phyloP scores from a whole-genome alignment of 139 green algal genomes.

The Zygnema cylindricum region DNA sequence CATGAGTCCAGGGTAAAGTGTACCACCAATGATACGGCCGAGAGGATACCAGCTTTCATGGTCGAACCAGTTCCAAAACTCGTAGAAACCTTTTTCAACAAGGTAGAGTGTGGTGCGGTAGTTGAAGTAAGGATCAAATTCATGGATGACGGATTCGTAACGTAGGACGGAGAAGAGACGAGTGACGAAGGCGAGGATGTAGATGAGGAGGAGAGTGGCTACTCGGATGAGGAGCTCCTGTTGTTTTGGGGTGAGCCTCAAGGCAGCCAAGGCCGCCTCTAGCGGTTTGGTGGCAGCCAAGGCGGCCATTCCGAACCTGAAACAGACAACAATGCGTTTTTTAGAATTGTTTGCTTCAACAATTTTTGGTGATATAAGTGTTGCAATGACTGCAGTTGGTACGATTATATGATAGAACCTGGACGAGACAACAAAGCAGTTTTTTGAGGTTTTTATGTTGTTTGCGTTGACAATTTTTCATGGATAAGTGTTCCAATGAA shows the following conservation, averaged over 20 bases:
- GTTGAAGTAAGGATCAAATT: slow-evolving; percentile 84
- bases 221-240: slow-evolving; percentile 71
- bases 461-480: no score
- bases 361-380: background rate
- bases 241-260: slow-evolving; percentile 48
- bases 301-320: background rate
- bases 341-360: background rate
- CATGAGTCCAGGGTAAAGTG: slow-evolving; percentile 80
- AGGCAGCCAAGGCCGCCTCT: background rate
- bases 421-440: background rate
- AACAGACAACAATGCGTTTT: background rate
- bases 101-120: slow-evolving; percentile 76
- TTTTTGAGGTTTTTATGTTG: no score
- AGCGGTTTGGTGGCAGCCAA: background rate
- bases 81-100: slow-evolving; percentile 67
- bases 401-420: background rate
- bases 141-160: slow-evolving; percentile 78
- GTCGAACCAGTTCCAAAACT: slow-evolving; percentile 84
- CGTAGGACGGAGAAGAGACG: slow-evolving; percentile 71
- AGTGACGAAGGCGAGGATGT: slow-evolving; percentile 72
- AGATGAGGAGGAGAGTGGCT: slow-evolving; percentile 65
- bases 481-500: no score
- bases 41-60: slow-evolving; percentile 78
- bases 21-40: slow-evolving; percentile 77
- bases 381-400: background rate